Evolutionary conservation across 2,329 filamentous ascomycete genomes (phyloP).

Genomic region (Colletotrichum costaricense): DNA sequence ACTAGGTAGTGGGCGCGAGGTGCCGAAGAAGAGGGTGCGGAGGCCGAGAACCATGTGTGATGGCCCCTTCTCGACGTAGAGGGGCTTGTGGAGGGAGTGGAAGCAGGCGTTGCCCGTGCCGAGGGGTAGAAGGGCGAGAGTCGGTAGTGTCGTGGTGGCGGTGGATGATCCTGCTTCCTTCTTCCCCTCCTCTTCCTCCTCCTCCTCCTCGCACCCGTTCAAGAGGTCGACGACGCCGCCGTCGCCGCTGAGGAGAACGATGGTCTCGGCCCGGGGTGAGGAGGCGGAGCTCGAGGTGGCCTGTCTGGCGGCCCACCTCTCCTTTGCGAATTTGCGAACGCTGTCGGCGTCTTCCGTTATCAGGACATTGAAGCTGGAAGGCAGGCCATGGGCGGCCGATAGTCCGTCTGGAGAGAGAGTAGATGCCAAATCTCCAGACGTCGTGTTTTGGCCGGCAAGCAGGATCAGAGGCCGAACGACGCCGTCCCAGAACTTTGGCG

Average conservation of each 20-base stretch:
- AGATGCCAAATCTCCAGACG: conserved; percentile 16
- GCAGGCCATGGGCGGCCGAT: conserved; percentile 31
- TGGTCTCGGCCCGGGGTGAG: conserved; percentile 55
- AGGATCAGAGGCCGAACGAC: conserved; percentile 68
- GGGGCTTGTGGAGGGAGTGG: conserved; percentile 70
- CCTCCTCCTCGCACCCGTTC: conserved; percentile 64
- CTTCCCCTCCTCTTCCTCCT: not conserved
- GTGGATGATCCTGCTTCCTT: not conserved
- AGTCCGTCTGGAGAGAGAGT: not conserved
- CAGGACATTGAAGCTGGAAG: conserved; percentile 62
- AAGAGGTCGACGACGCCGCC: conserved; percentile 87
- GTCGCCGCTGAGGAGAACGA: conserved; percentile 88
- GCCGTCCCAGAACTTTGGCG: conserved; percentile 64
- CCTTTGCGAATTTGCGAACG: conserved; percentile 70
- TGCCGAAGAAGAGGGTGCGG: conserved; percentile 70
- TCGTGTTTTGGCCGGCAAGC: conserved; percentile 43
- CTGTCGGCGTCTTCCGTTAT: conserved; percentile 73
- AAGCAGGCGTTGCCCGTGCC: conserved; percentile 76
- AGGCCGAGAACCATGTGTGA: conserved; percentile 62
- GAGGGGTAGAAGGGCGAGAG: conserved; percentile 67
- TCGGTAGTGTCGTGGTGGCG: conserved; percentile 45
- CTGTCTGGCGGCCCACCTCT: conserved; percentile 48
- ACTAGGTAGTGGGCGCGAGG: conserved; percentile 65
- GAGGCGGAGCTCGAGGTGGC: conserved; percentile 25
- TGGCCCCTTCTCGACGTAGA: conserved; percentile 53